These are phyloP conservation scores for Vanrija humicola DNA, from an alignment of 1,284 basidiomycete genomes.

Conservation along the genomic window DNA sequence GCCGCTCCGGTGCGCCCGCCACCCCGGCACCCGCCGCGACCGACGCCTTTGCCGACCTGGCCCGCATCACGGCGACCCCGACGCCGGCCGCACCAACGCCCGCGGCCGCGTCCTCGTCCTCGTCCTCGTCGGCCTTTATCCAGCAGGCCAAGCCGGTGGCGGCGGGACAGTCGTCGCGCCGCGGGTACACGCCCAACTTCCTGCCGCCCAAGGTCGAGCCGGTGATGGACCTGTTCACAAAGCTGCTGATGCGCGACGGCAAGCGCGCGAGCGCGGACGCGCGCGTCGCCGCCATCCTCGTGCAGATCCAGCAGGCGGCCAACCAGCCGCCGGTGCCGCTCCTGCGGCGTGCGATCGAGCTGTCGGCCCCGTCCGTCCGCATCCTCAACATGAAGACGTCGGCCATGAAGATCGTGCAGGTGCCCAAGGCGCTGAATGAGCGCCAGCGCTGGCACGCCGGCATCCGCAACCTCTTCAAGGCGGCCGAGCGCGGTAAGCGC, in stretches of 20 bases:
- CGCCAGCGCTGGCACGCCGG: conserved; percentile 67
- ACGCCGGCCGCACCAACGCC: not conserved
- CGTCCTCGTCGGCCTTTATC: not conserved
- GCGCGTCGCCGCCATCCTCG: conserved; percentile 59
- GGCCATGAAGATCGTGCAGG: conserved; percentile 58
- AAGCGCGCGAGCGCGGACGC: conserved; percentile 63
- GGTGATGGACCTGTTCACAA: conserved; percentile 66
- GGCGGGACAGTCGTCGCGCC: too few species aligned
- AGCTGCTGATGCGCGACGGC: conserved; percentile 64
- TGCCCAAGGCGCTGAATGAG: conserved; percentile 69
- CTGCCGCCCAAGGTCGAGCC: conserved; percentile 73
- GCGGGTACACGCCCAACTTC: conserved; percentile 33
- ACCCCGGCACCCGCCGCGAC: not conserved
- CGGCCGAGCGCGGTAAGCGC: conserved; percentile 53
- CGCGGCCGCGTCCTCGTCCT: conserved; percentile 3
- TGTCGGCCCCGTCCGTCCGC: conserved; percentile 63
- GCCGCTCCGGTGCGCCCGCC: not conserved
- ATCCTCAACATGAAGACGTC: conserved; percentile 55
- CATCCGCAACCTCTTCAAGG: conserved; percentile 64
- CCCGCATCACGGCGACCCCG: conserved; percentile 7
- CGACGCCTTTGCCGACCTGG: conserved; percentile 16
- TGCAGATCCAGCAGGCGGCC: conserved; percentile 60
- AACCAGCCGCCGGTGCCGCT: conserved; percentile 71
- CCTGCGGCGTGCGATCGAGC: conserved; percentile 63
- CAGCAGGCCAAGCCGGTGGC: too few species aligned